Evolutionary conservation across 2,329 filamentous ascomycete species (phyloP), one percentile per base, ranked within the genome.

Genomic region (Colletotrichum tofieldiae): DNA sequence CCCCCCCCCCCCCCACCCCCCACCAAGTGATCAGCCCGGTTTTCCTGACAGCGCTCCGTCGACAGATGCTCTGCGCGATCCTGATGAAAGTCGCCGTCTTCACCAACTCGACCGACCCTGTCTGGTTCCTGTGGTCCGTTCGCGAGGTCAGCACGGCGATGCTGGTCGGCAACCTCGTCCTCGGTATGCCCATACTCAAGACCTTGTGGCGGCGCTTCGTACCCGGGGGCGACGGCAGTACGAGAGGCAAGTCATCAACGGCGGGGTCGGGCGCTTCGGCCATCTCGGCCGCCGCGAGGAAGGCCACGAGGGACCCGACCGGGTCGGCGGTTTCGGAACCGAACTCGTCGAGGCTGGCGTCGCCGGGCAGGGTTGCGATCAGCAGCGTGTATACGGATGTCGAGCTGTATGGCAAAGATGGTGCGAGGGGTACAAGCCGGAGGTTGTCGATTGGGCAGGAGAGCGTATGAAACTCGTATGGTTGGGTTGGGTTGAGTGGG

Each of bases 111-210:
- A 20, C 26, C 23, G n/a, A 62, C 11, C 67, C 67, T 1, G 39
- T 73, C 5, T 73, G 71, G 71, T 71, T 73, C 43, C 51, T 71
- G 49, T 73, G 71, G 71, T 58, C 51, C 45, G 63, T 73, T 18
- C 71, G 71, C 62, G 71, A 73, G 32, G 18, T 59, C 20, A 71
- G 67, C 39, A 71, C 56, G 45, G 67, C 71, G 5, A 73, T 71
- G 71, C n/a, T 73, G 9, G 71, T 73, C 29, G 67, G 71, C 11
- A 73, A 73, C 51, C 67, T 73, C 20, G 37, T 70, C 14, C 62
- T 73, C 12, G 56, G 67, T 58, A 67, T 71, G 51, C 71, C 71
- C n/a, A 43, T 63, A 37, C 41, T 62, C 26, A 43, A 52, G 26
- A 41, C 51, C 11, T 56, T 43, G 29, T 73, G 70, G 70, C 54